Percentiles rank a stretch among this genome's conserved stretches.
Conservation (phyloP, 2,329 filamentous ascomycete genomes). For the Gnomoniopsis sp. region DNA sequence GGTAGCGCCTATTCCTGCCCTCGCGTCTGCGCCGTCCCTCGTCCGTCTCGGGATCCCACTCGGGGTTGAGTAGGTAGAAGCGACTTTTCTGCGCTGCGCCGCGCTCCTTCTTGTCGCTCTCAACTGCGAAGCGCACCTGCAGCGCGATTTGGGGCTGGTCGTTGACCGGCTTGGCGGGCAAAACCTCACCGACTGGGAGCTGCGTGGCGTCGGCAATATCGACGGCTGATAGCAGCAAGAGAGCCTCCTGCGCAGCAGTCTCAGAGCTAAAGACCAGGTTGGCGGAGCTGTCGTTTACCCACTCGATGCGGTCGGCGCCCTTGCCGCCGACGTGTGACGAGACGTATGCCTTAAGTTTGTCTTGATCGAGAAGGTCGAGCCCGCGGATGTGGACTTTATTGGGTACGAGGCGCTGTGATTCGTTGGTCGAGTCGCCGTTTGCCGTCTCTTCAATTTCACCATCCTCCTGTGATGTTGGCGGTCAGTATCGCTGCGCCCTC, state of each 20-base stretch:
- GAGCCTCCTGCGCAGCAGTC: conserved; percentile 48
- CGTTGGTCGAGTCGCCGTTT: conserved; percentile 20
- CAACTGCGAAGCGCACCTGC: conserved; percentile 69
- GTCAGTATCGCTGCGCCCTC: not conserved
- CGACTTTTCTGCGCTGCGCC: conserved; percentile 78
- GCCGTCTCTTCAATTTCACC: conserved; percentile 37
- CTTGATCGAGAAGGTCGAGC: conserved; percentile 75
- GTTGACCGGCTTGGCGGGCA: conserved; percentile 67
- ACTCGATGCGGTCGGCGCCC: conserved; percentile 67
- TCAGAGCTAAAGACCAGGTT: conserved; percentile 74
- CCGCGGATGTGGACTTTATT: conserved; percentile 82
- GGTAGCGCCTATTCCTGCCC: conserved; percentile 56
- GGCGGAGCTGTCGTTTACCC: conserved; percentile 90
- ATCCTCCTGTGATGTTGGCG: conserved; percentile 29
- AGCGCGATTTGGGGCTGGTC: conserved; percentile 67
- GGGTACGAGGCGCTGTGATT: conserved; percentile 31
- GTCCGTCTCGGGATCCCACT: conserved; percentile 74
- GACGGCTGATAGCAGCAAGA: conserved; percentile 49
- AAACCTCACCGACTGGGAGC: conserved; percentile 58
- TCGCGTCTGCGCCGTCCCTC: conserved; percentile 47
- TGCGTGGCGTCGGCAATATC: conserved; percentile 51
- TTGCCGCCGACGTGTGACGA: conserved; percentile 60
- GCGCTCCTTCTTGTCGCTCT: conserved; percentile 73
- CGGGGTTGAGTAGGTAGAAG: conserved; percentile 89
- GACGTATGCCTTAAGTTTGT: conserved; percentile 75